phyloP scores from a whole-genome alignment of 768 basidiomycete species.

The Lentinula detonsa region DNA sequence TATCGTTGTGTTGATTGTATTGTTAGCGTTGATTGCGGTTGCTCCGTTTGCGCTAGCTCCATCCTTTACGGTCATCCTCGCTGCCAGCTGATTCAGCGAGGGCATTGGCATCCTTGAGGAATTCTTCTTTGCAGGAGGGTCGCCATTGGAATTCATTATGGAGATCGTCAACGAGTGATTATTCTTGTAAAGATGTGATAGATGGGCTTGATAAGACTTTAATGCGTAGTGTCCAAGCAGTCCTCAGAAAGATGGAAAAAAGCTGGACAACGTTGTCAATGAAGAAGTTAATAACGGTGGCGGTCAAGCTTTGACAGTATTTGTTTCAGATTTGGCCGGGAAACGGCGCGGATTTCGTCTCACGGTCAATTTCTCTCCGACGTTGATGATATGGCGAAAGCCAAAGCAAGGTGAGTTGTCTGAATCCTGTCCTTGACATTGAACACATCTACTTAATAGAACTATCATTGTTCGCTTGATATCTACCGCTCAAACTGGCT shows the following conservation, averaged over 20 bases:
- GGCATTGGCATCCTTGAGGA: constrained; percentile 25
- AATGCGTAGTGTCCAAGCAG: too few relatives aligned
- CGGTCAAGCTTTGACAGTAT: too few relatives aligned
- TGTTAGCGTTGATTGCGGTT: constrained; percentile 17
- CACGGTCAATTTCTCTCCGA: not conserved
- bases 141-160: not conserved
- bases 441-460: constrained; percentile 29
- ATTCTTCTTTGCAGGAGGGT: not conserved
- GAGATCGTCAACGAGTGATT: not conserved
- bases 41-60: constrained; percentile 20
- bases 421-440: not conserved
- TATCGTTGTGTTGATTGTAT: constrained; percentile 15
- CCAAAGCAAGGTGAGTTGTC: constrained; percentile 14
- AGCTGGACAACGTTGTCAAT: too few relatives aligned
- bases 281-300: too few relatives aligned
- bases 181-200: not conserved
- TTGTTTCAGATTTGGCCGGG: too few relatives aligned
- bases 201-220: too few relatives aligned
- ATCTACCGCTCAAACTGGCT: constrained; percentile 89
- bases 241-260: too few relatives aligned
- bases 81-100: constrained; percentile 78
- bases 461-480: constrained; percentile 83
- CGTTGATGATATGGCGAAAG: constrained; percentile 12
- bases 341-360: not conserved
- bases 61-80: constrained; percentile 55